Evolutionary conservation across 176 grass and related monocot species (phyloP), one percentile per base, ranked within the genome.

Genomic region (Eragrostis nindensis): DNA sequence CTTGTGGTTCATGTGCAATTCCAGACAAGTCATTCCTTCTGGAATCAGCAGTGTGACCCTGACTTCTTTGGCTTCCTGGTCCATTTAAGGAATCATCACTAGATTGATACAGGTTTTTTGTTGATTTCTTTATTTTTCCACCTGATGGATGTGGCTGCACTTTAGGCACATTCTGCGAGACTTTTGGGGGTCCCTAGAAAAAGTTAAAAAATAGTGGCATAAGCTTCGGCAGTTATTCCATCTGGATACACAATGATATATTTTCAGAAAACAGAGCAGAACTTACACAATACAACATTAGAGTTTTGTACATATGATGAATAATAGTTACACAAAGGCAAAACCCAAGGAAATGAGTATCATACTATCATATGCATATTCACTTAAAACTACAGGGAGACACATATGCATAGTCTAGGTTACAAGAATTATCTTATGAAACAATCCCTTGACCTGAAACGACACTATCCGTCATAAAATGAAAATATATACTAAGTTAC

Each of bases 71-170:
- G 44, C 43, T 75, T 83, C 45, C 59, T 73, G 80, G 27, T 75
- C 76, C 78, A 66, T 84, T 75, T 54, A 76, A 81, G 64, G 38
- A 71, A 61, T 81, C 64, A 3, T 82, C 80, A 60, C 47, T 73
- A 55, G 64, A 78, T 38, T 89, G 63, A 79, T 54, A 69, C 43
- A 75, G 53, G 48, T 46, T 62, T 75, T 38, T 82, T 18, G 70
- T 81, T 74, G 79, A 89, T 88, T 94, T 99, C 80, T 95, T 99
- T 48, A 93, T 91, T 91, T 99, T 99, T 42, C 88, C 96, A 82
- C 96, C 93, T 60, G 93, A 93, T 30, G 68, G 64, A 29, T 74
- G 91, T 77, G 66, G 65, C 22, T 84, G 80, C 29, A 25, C n/a
- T 77, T 39, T 82, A 15, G 74, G 69, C n/a, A 69, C 76, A 45